Conservation (phyloP, 2,329 filamentous ascomycete genomes). For the Lachnellula suecica region DNA sequence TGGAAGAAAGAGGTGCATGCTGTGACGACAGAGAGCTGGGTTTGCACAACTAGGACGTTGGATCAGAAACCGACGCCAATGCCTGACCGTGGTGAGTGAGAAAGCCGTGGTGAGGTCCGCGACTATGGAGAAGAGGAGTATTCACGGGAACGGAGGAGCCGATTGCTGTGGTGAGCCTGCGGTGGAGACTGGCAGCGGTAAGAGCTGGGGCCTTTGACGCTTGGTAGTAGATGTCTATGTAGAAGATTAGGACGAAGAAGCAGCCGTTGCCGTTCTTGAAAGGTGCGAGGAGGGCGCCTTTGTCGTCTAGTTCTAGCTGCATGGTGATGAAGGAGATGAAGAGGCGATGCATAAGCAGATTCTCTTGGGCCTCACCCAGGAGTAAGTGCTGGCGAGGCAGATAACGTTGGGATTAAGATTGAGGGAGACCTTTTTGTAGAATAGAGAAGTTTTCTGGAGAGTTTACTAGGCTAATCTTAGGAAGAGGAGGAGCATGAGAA, state of each 20-base stretch:
- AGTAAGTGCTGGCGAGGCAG: slow-evolving; percentile 39
- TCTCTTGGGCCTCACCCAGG: slow-evolving; percentile 35
- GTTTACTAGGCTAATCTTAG: slow-evolving; percentile 39
- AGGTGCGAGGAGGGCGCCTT: slow-evolving; percentile 39
- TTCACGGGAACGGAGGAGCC: slow-evolving; percentile 47
- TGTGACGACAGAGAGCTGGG: slow-evolving; percentile 48
- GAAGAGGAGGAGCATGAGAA: slow-evolving; percentile 43
- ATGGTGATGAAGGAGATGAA: slow-evolving; percentile 31
- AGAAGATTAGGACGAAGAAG: slow-evolving; percentile 32
- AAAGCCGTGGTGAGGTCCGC: slow-evolving; percentile 44
- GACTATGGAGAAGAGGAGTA: slow-evolving; percentile 37
- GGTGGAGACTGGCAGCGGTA: slow-evolving; percentile 42
- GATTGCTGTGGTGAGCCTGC: slow-evolving; percentile 36
- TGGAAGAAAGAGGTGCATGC: slow-evolving; percentile 61
- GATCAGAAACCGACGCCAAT: slow-evolving; percentile 26
- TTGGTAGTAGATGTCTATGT: slow-evolving; percentile 36
- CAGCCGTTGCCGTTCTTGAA: slow-evolving; percentile 26
- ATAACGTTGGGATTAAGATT: slow-evolving; percentile 36
- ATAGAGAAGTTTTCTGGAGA: slow-evolving; percentile 24
- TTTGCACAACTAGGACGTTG: slow-evolving; percentile 42
- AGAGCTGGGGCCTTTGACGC: slow-evolving; percentile 35
- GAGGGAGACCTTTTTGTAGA: slow-evolving; percentile 21
- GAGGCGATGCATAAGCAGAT: slow-evolving; percentile 35
- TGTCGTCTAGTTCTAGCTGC: slow-evolving; percentile 33
- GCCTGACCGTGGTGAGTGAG: slow-evolving; percentile 45